These are phyloP conservation scores for Fragaria nilgerrensis DNA, from an alignment of 306 rosid species.

Conservation along the genomic window DNA sequence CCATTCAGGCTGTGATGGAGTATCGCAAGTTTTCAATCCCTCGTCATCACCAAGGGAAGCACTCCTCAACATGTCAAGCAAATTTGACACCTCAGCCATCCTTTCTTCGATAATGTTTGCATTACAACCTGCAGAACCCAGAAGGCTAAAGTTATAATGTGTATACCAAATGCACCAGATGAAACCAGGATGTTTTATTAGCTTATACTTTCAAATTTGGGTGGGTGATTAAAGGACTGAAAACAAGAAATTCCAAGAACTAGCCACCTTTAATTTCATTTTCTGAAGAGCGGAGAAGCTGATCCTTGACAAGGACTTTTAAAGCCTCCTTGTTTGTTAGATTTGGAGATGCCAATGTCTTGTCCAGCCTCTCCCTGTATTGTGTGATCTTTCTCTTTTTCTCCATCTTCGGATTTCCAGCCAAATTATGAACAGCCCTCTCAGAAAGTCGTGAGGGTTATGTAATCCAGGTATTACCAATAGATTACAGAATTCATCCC, in stretches of 20 bases:
- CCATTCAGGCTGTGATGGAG: conserved; percentile 58
- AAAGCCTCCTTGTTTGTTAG: conserved; percentile 51
- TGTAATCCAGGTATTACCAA: conserved; percentile 14
- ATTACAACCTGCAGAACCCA: conserved; percentile 43
- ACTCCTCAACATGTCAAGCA: conserved; percentile 88
- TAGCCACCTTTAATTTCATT: conserved; percentile 51
- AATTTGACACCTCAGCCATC: conserved; percentile 59
- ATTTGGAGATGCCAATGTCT: conserved; percentile 66
- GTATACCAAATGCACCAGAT: conserved; percentile 3
- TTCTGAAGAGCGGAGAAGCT: conserved; percentile 44
- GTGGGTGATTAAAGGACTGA: conserved; percentile 10
- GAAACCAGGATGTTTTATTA: background rate
- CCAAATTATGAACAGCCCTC: conserved; percentile 21
- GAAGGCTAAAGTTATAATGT: conserved; percentile 15
- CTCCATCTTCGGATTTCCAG: conserved; percentile 54
- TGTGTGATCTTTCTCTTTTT: conserved; percentile 52
- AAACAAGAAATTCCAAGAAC: conserved; percentile 16
- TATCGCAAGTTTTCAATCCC: conserved; percentile 29
- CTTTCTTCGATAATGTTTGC: conserved; percentile 47
- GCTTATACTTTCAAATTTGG: background rate
- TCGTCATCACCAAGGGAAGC: conserved; percentile 41
- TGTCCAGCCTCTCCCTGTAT: conserved; percentile 78
- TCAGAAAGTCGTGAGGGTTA: conserved; percentile 18
- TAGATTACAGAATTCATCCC: conserved; percentile 19
- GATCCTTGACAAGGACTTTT: conserved; percentile 58